Percentiles rank a stretch among this genome's conserved stretches.
Conservation (phyloP, 371 early-diverging fungal species). For the Dichotomocladium elegans region DNA sequence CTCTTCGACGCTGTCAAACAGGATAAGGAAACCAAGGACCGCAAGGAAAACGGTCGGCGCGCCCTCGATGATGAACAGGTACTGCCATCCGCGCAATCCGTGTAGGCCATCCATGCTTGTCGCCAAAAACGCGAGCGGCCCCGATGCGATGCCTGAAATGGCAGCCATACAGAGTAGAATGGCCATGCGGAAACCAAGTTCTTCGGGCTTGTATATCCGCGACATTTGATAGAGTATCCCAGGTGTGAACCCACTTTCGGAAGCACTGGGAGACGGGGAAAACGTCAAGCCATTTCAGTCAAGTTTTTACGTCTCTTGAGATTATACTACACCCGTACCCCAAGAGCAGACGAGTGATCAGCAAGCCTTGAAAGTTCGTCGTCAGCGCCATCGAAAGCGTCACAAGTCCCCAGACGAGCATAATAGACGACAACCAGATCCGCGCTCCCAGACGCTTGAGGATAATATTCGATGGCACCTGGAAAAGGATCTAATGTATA, state of each 20-base stretch:
- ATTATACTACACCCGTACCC: slow-evolving; percentile 10
- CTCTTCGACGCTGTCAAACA: slow-evolving; percentile 23
- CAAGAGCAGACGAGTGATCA: slow-evolving; percentile 14
- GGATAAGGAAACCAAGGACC: slow-evolving; percentile 18
- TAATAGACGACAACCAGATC: slow-evolving; percentile 39
- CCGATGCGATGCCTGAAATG: slow-evolving; percentile 13
- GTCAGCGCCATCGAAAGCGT: slow-evolving; percentile 19
- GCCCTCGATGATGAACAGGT: slow-evolving; percentile 37
- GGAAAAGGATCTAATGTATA: slow-evolving; percentile 34
- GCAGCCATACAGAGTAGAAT: slow-evolving; percentile 13
- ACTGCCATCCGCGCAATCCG: slow-evolving; percentile 39
- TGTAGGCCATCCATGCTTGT: slow-evolving; percentile 21
- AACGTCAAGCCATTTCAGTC: not conserved
- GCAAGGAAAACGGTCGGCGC: slow-evolving; percentile 26
- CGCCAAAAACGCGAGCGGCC: slow-evolving; percentile 22
- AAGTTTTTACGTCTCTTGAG: not conserved
- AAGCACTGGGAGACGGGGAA: slow-evolving; percentile 4
- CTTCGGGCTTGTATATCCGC: slow-evolving; percentile 23
- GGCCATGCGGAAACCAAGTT: slow-evolving; percentile 16
- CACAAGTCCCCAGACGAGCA: slow-evolving; percentile 36
- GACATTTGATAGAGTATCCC: slow-evolving; percentile 23
- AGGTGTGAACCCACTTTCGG: slow-evolving; percentile 22
- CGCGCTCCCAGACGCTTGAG: slow-evolving; percentile 29
- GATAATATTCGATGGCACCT: slow-evolving; percentile 41
- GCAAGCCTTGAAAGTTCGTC: slow-evolving; percentile 23